These are phyloP conservation scores for Glycyrrhiza uralensis DNA, from an alignment of 306 rosid species.

Conservation along the genomic window DNA sequence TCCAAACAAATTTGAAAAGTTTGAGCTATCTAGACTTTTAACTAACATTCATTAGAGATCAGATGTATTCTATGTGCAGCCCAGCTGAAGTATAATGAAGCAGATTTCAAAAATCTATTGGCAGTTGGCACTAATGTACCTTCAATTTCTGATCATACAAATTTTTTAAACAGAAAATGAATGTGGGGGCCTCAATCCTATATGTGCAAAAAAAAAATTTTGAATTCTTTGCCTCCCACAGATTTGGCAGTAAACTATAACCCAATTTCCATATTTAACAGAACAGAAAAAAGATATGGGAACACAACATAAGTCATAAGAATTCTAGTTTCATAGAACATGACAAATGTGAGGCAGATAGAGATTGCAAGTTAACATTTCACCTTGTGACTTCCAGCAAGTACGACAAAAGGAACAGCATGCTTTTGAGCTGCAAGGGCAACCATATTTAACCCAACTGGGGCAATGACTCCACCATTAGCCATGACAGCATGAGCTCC, in stretches of 20 bases:
- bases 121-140: background rate
- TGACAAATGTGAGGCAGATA: slow-evolving; percentile 2
- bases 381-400: slow-evolving; percentile 99
- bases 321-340: background rate
- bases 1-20: slow-evolving; percentile 1
- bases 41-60: background rate
- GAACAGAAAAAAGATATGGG: background rate
- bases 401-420: slow-evolving; percentile 97
- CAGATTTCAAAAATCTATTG: background rate
- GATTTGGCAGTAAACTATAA: background rate
- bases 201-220: background rate
- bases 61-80: background rate
- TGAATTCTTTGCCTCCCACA: background rate
- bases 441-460: slow-evolving; percentile 94
- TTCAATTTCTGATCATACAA: background rate
- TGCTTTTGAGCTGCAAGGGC: slow-evolving; percentile 99
- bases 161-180: background rate
- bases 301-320: background rate
- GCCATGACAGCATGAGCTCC: slow-evolving; percentile 99
- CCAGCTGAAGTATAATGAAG: background rate
- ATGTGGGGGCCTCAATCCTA: background rate
- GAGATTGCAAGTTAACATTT: slow-evolving; percentile 7
- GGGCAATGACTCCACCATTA: slow-evolving; percentile 95
- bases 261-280: slow-evolving; percentile 4
- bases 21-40: background rate